A percentile compares a stretch with the other conserved stretches of the same genome.
Conservation (phyloP, 371 early-diverging fungal species). For the Dipsacomyces acuminosporus region DNA sequence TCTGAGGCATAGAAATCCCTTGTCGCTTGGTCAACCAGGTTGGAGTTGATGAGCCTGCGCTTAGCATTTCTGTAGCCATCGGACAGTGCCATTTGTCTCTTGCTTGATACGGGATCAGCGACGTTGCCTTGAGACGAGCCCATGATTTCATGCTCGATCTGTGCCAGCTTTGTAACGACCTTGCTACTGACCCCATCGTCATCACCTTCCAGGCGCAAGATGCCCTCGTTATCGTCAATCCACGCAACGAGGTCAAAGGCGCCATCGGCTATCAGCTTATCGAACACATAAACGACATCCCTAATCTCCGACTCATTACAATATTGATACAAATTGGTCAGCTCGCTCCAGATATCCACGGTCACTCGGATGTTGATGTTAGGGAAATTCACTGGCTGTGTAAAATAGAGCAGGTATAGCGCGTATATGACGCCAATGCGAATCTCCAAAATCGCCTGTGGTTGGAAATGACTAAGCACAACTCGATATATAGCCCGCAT, state of each 20-base stretch:
- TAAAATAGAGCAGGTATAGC: conserved; percentile 44
- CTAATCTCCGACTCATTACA: conserved; percentile 33
- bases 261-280: conserved; percentile 28
- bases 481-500: conserved; percentile 39
- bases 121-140: conserved; percentile 36
- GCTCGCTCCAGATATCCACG: conserved; percentile 37
- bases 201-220: conserved; percentile 36
- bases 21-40: conserved; percentile 30
- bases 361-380: conserved; percentile 40
- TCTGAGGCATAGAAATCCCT: conserved; percentile 33
- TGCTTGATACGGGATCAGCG: conserved; percentile 34
- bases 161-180: conserved; percentile 22
- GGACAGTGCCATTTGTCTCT: conserved; percentile 27
- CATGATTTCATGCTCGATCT: conserved; percentile 45
- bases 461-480: conserved; percentile 35
- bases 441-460: conserved; percentile 38
- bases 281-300: conserved; percentile 42
- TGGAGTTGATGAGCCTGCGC: conserved; percentile 28
- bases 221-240: conserved; percentile 45
- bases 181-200: conserved; percentile 24
- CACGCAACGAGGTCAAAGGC: conserved; percentile 46
- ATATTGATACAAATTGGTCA: conserved; percentile 37
- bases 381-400: conserved; percentile 45
- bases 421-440: conserved; percentile 44
- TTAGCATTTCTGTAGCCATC: conserved; percentile 32